Evolutionary conservation across 495 filamentous ascomycete genomes (phyloP).

Genomic region (Talaromyces nanjingensis): DNA sequence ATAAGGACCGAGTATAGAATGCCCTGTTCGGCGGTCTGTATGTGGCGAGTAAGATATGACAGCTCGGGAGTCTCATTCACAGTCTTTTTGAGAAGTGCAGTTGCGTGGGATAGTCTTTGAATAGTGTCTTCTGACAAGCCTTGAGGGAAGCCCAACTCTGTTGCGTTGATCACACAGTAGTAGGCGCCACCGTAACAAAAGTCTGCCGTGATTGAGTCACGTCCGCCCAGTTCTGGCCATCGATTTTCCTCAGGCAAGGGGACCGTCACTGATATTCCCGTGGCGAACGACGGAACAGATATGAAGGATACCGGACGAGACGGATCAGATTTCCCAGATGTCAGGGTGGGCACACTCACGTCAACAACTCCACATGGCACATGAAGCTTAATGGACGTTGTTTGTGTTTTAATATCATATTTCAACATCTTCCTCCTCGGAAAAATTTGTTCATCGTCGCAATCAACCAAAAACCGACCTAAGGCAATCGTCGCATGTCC

Average conservation of each 20-base stretch:
- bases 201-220: neutral
- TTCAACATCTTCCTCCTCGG: conserved; percentile 6
- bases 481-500: conserved; percentile 40
- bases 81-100: conserved; percentile 14
- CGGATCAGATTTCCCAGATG: conserved; percentile 14
- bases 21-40: conserved; percentile 10
- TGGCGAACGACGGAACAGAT: conserved; percentile 19
- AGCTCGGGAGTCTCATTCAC: conserved; percentile 9
- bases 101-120: conserved; percentile 15
- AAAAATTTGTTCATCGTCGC: conserved; percentile 18
- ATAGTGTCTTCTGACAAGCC: conserved; percentile 1
- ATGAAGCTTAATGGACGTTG: conserved; percentile 15
- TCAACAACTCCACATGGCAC: conserved; percentile 16
- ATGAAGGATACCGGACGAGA: conserved; percentile 19
- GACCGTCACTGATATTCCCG: conserved; percentile 11
- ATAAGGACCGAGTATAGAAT: conserved; percentile 18
- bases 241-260: conserved; percentile 13
- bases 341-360: conserved; percentile 15
- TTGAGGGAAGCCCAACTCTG: neutral
- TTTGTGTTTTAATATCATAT: conserved; percentile 8
- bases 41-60: conserved; percentile 8
- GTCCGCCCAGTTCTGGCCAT: neutral
- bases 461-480: conserved; percentile 26
- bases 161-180: neutral
- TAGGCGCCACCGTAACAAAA: neutral